phyloP scores from a whole-genome alignment of 2,329 filamentous ascomycete species.

The Mollisia scopiformis region DNA sequence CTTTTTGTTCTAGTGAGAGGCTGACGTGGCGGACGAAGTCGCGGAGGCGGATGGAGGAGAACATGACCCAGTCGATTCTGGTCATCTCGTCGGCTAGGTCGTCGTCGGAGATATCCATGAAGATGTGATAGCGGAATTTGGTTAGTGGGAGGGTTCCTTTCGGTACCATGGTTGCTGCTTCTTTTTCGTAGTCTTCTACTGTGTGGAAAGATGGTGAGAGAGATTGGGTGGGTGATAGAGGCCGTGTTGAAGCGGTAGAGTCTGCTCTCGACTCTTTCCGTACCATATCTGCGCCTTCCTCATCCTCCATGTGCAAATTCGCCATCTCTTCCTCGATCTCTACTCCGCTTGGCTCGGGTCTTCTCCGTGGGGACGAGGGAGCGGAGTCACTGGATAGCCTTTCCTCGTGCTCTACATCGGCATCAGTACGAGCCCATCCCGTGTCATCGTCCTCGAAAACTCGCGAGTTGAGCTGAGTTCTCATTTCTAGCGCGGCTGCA shows the following conservation, averaged over 20 bases:
- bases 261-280: conserved; percentile 28
- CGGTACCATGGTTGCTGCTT: conserved; percentile 74
- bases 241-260: conserved; percentile 27
- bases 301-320: conserved; percentile 25
- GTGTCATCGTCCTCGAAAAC: conserved; percentile 88
- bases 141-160: conserved; percentile 70
- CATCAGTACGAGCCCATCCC: conserved; percentile 86
- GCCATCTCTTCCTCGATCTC: conserved; percentile 27
- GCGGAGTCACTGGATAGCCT: conserved; percentile 22
- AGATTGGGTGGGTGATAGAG: conserved; percentile 27
- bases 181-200: conserved; percentile 79
- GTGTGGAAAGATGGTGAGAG: conserved; percentile 54
- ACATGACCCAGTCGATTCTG: conserved; percentile 97
- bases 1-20: conserved; percentile 70
- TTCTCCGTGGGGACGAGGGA: conserved; percentile 27
- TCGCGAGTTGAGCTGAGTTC: conserved; percentile 70
- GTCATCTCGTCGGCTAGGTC: conserved; percentile 90
- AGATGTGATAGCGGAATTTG: conserved; percentile 86
- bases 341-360: conserved; percentile 15
- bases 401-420: conserved; percentile 44
- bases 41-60: conserved; percentile 88
- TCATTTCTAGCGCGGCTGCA: conserved; percentile 83
- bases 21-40: conserved; percentile 93
- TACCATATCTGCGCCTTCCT: conserved; percentile 26
- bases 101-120: conserved; percentile 86